Base-by-base conservation (phyloP, 2,329 filamentous ascomycete species). In the Annulohypoxylon truncatum region DNA sequence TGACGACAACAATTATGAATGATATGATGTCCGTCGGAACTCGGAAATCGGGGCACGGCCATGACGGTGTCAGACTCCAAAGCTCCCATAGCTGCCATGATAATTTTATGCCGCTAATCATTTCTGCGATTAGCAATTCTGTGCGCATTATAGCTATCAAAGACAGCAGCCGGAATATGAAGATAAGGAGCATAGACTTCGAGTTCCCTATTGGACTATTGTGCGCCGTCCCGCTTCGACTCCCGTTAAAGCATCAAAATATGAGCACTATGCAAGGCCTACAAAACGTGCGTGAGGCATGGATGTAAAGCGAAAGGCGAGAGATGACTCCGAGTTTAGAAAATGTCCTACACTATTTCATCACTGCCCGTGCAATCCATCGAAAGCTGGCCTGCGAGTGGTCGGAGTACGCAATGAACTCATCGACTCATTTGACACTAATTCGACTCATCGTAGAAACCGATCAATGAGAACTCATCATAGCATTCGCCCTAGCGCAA, bases 381-480 rank as follows among this genome's bases (percentile, higher is more conserved):
- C 22, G 18, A 29, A 47, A 56, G 47, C 48, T 58, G 40, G 18
- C 7, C 40, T 61, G 24, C 48, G 56, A 69, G 55, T 69, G 66
- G 66, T 54, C 59, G 10, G 48, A n/a, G 63, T 69, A 69, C 66
- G 66, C 59, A 38, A 57, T 56, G n/a, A 52, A n/a, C 18, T 35
- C 18, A 22, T 22, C 38, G 38, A 42, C 38, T 42, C 38, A 42
- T 10, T 20, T 22, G 38, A 42, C 38, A 42, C 38, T 42, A 42
- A 42, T 42, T 42, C 15, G 18, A 42, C 38, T 42, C 38, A 40
- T 46, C 40, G 40, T 33, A 33, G 40, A 22, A 20, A 15, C 50
- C 29, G 44, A n/a, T 29, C 22, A 50, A 50, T 38, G 15, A 38
- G 24, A 46, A 35, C 12, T 22, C 38, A 22, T 31, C 38, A 38